Percentiles rank a stretch among this genome's conserved stretches.
Conservation (phyloP, 768 basidiomycete genomes). For the Russula griseocarnosa region DNA sequence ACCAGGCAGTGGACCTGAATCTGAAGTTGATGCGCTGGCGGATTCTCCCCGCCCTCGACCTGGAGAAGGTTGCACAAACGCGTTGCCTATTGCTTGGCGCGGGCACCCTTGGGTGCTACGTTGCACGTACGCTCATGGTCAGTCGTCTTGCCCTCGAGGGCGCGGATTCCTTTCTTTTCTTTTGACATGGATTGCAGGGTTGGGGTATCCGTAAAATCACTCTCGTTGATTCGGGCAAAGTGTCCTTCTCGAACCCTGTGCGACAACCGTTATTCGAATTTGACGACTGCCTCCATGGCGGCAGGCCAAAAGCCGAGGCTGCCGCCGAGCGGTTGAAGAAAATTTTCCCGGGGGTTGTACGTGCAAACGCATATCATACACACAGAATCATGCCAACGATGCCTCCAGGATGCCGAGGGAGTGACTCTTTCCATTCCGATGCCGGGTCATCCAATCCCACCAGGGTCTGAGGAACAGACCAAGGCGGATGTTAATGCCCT, state of each 20-base stretch:
- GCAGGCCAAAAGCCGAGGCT: conserved; percentile 88
- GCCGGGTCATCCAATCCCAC: conserved; percentile 92
- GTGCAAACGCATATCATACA: conserved; percentile 33
- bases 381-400: not conserved
- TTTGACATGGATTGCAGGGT: conserved; percentile 47
- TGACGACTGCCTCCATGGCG: conserved; percentile 87
- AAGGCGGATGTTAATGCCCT: conserved; percentile 67
- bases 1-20: conserved; percentile 97
- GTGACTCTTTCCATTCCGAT: conserved; percentile 83
- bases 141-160: not conserved
- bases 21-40: conserved; percentile 98
- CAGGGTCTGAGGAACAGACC: conserved; percentile 49
- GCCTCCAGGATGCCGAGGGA: conserved; percentile 70
- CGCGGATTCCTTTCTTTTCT: not conserved
- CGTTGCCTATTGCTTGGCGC: conserved; percentile 87
- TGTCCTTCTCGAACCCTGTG: conserved; percentile 97
- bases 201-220: conserved; percentile 97
- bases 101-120: conserved; percentile 96
- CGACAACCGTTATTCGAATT: conserved; percentile 96
- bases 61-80: conserved; percentile 80
- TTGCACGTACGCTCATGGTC: conserved; percentile 88
- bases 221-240: conserved; percentile 83
- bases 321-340: conserved; percentile 81
- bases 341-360: conserved; percentile 89
- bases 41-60: conserved; percentile 81